These are phyloP conservation scores for Pezicula neosporulosa DNA, from an alignment of 2,329 filamentous ascomycete genomes.

Conservation along the genomic window DNA sequence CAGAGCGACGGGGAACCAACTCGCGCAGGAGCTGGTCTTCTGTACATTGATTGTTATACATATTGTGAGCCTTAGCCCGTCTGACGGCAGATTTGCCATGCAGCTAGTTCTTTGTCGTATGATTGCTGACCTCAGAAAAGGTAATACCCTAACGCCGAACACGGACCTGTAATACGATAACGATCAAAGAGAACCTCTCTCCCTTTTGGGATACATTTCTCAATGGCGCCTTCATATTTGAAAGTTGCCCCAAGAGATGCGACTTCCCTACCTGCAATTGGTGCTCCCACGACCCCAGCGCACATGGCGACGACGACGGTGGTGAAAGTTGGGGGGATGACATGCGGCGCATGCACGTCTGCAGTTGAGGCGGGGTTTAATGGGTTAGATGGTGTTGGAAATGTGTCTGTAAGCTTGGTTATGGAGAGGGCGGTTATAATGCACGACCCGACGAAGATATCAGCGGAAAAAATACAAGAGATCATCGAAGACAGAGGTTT, in stretches of 20 bases:
- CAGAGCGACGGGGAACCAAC: background rate
- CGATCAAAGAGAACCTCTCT: background rate
- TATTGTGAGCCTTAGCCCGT: constrained; percentile 5
- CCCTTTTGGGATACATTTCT: background rate
- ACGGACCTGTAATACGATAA: background rate
- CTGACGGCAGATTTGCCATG: background rate
- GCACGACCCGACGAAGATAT: constrained; percentile 74
- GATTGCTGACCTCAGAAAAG: background rate
- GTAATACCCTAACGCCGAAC: background rate
- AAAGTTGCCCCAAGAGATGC: constrained; percentile 20
- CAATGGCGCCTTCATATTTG: constrained; percentile 26
- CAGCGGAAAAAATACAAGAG: constrained; percentile 74
- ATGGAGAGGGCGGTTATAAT: constrained; percentile 95
- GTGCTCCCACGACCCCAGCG: constrained; percentile 17
- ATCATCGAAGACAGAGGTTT: constrained; percentile 92
- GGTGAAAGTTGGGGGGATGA: constrained; percentile 85
- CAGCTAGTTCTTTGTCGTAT: background rate
- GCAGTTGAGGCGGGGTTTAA: constrained; percentile 93
- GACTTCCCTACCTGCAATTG: constrained; percentile 10
- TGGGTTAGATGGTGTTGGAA: constrained; percentile 74
- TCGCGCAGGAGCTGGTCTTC: constrained; percentile 24
- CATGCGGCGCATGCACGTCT: constrained; percentile 91
- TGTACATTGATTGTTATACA: constrained; percentile 14
- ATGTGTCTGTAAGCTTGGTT: constrained; percentile 86
- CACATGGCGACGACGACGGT: constrained; percentile 89